Percentiles rank a stretch among this genome's conserved stretches.
Conservation (phyloP, 164 flowering plant species). For the Magnolia officinalis region DNA sequence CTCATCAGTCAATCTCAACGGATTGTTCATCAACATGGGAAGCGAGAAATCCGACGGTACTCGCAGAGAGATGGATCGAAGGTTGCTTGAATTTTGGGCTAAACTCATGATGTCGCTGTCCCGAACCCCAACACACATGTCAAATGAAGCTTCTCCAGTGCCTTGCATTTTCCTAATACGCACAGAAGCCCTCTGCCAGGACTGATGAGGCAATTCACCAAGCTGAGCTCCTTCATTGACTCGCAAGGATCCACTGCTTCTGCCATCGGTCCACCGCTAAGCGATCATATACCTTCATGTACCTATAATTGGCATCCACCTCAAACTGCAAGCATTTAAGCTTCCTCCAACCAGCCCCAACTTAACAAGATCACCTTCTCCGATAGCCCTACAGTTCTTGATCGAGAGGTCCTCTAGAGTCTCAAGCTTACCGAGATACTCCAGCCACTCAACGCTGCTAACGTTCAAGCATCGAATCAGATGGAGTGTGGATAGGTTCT, state of each 20-base stretch:
- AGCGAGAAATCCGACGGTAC: slow-evolving; percentile 67
- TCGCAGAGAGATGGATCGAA: slow-evolving; percentile 55
- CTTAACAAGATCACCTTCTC: slow-evolving; percentile 74
- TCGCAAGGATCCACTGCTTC: slow-evolving; percentile 66
- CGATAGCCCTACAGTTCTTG: slow-evolving; percentile 74
- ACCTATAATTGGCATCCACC: slow-evolving; percentile 66
- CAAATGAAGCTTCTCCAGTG: slow-evolving; percentile 73
- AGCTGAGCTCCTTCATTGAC: slow-evolving; percentile 58
- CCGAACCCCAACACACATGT: slow-evolving; percentile 75
- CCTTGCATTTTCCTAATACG: slow-evolving; percentile 56
- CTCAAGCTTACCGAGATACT: slow-evolving; percentile 64
- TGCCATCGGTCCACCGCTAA: slow-evolving; percentile 67
- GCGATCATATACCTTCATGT: slow-evolving; percentile 65
- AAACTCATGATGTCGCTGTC: slow-evolving; percentile 61
- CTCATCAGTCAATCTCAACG: slow-evolving; percentile 63
- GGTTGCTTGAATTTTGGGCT: slow-evolving; percentile 53
- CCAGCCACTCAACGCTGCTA: slow-evolving; percentile 74
- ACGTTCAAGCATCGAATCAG: slow-evolving; percentile 72
- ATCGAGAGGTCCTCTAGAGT: slow-evolving; percentile 60
- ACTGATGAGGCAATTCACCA: slow-evolving; percentile 66
- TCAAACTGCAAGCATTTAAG: slow-evolving; percentile 67
- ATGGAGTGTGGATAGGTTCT: slow-evolving; percentile 52
- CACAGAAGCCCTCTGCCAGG: slow-evolving; percentile 82
- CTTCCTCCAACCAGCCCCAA: slow-evolving; percentile 65
- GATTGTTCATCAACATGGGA: slow-evolving; percentile 43